These are phyloP conservation scores for Lupinus albus DNA, from an alignment of 306 rosid genomes.

Conservation along the genomic window DNA sequence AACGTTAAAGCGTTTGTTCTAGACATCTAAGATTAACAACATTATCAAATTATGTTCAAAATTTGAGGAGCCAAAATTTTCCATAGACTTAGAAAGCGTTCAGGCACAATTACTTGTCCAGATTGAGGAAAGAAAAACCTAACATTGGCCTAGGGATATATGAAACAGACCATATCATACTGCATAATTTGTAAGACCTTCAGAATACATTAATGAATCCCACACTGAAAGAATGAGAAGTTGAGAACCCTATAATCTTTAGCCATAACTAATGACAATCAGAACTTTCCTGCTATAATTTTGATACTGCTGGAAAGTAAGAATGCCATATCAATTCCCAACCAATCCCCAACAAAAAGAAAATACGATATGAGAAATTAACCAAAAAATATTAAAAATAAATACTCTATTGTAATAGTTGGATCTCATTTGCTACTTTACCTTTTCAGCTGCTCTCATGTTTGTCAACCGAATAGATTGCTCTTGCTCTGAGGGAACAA, in stretches of 20 bases:
- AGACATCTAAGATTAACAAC: constrained; percentile 28
- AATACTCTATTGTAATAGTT: constrained; percentile 27
- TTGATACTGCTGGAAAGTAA: constrained; percentile 6
- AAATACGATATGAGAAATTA: constrained; percentile 3
- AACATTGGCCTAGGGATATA: background rate
- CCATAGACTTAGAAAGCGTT: constrained; percentile 9
- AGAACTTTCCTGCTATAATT: constrained; percentile 21
- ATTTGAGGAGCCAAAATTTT: constrained; percentile 5
- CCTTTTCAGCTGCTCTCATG: constrained; percentile 62
- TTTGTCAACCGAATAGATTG: constrained; percentile 51
- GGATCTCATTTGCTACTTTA: constrained; percentile 34
- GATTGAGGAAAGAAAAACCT: constrained; percentile 32
- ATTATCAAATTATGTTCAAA: constrained; percentile 16
- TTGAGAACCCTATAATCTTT: constrained; percentile 1
- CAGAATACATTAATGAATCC: constrained; percentile 22
- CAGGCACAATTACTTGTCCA: constrained; percentile 11
- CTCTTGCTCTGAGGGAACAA: constrained; percentile 57
- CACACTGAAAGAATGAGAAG: constrained; percentile 24
- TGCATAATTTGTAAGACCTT: constrained; percentile 13
- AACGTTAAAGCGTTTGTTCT: background rate
- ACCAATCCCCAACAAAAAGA: constrained; percentile 1
- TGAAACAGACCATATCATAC: constrained; percentile 11
- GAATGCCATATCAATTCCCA: constrained; percentile 18
- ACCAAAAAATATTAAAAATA: constrained; percentile 19
- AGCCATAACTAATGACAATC: background rate